Conservation (phyloP, 257 asterid genomes). For the Anisodus tanguticus region DNA sequence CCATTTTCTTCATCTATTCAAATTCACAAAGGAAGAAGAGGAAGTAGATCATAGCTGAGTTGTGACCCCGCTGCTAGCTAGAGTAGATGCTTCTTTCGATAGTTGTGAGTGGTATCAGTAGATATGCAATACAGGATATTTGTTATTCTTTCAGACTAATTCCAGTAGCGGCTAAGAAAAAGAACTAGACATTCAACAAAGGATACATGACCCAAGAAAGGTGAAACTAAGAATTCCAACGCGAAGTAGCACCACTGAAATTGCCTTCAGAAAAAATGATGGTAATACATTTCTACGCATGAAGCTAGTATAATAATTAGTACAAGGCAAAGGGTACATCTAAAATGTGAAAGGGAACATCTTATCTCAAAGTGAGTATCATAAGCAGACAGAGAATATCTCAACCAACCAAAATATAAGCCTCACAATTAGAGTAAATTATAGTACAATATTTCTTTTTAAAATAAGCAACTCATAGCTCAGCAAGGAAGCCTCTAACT, state of each 20-base stretch:
- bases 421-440: background rate
- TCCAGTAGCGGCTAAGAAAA: background rate
- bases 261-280: background rate
- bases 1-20: too few relatives aligned
- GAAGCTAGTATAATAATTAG: background rate
- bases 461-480: background rate
- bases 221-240: background rate
- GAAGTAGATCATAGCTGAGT: too few relatives aligned
- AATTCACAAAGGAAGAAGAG: too few relatives aligned
- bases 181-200: background rate
- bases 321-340: background rate
- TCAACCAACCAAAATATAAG: background rate
- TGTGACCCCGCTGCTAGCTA: too few relatives aligned
- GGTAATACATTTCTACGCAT: background rate
- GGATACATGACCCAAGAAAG: background rate
- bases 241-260: background rate
- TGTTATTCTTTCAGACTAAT: background rate
- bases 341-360: background rate
- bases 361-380: background rate
- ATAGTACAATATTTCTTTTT: background rate
- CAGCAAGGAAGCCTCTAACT: background rate
- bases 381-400: background rate
- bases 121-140: too few relatives aligned
- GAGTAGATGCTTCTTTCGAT: too few relatives aligned
- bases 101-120: too few relatives aligned